Conservation (phyloP, 78 protist genomes). For the Emiliania huxleyi region DNA sequence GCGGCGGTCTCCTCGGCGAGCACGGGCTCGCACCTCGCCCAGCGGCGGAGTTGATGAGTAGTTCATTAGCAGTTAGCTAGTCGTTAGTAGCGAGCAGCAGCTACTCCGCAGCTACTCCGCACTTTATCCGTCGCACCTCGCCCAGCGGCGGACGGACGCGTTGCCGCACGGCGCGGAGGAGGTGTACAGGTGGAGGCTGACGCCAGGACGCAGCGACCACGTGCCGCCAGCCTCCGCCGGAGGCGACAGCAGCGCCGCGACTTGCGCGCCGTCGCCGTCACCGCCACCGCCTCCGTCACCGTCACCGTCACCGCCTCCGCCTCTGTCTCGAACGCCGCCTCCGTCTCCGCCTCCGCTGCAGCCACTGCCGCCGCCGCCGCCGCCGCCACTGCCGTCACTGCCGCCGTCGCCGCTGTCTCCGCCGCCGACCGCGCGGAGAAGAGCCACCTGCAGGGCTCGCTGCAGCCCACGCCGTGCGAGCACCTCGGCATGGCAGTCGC, state of each 20-base stretch:
- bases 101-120: neutral
- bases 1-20: too few species aligned
- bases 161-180: conserved; percentile 34
- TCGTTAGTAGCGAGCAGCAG: neutral
- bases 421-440: too few species aligned
- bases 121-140: neutral
- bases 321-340: too few species aligned
- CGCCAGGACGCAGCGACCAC: neutral
- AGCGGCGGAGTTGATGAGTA: too few species aligned
- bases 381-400: too few species aligned
- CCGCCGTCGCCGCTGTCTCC: too few species aligned
- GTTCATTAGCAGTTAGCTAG: neutral
- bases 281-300: too few species aligned
- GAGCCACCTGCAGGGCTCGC: neutral
- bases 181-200: conserved; percentile 8
- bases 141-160: conserved; percentile 18
- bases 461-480: conserved; percentile 20
- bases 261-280: too few species aligned
- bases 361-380: too few species aligned
- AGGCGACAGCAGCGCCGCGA: neutral
- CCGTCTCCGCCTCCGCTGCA: too few species aligned
- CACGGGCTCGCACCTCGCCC: neutral
- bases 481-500: conserved; percentile 40
- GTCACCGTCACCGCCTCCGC: too few species aligned
- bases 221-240: neutral